Percentiles rank a stretch among this genome's conserved stretches.
Conservation (phyloP, 1,284 basidiomycete species). For the Stereum hirsutum region DNA sequence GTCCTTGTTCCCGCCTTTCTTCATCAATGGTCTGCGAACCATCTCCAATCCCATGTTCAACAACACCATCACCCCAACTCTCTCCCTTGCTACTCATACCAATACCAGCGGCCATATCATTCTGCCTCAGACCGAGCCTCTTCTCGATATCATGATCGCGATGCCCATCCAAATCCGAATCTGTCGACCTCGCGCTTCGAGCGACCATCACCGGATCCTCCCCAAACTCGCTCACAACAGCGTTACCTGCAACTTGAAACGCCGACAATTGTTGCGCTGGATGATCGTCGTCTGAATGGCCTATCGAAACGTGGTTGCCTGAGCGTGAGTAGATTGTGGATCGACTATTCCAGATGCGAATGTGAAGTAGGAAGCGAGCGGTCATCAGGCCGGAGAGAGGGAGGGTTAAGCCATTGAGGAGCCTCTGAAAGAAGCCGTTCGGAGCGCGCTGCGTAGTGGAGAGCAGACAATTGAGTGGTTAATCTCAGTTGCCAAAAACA, state of each 20-base stretch:
- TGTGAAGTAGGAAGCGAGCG: slow-evolving; percentile 23
- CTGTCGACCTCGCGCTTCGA: too few species aligned
- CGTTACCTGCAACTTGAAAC: neutral
- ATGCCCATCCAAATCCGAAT: too few species aligned
- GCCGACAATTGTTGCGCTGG: neutral
- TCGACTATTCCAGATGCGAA: slow-evolving; percentile 16
- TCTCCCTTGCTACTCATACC: too few species aligned
- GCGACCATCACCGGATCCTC: slow-evolving; percentile 9
- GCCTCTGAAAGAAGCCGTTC: slow-evolving; percentile 19
- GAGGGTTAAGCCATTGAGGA: slow-evolving; percentile 21
- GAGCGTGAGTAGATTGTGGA: neutral
- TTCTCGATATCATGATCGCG: too few species aligned
- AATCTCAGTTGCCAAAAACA: neutral
- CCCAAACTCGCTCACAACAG: slow-evolving; percentile 11
- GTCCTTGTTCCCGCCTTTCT: too few species aligned
- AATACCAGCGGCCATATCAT: too few species aligned
- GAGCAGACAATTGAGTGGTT: neutral
- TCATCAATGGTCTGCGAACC: too few species aligned
- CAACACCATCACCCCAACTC: too few species aligned
- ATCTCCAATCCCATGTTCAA: too few species aligned
- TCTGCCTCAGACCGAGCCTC: too few species aligned
- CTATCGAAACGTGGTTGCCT: neutral
- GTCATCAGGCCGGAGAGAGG: slow-evolving; percentile 25
- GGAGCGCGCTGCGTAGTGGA: neutral
- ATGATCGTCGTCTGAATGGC: neutral